Evolutionary conservation across 768 basidiomycete genomes (phyloP).

Genomic region (Baorangia bicolor): DNA sequence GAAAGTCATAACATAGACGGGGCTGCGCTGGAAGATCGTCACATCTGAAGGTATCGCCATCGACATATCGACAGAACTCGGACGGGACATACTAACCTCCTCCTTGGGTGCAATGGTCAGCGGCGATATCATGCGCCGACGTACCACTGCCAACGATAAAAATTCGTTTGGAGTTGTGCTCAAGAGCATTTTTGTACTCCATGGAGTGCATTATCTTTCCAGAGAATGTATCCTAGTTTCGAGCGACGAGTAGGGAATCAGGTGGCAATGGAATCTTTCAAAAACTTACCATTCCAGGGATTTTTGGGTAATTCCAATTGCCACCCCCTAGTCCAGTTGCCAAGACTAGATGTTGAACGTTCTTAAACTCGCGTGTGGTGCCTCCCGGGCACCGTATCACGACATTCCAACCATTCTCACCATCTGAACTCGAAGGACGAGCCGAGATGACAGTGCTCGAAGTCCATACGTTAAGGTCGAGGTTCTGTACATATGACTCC

Average conservation of each 20-base stretch:
- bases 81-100: not conserved
- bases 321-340: conserved; percentile 48
- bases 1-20: conserved; percentile 4
- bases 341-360: conserved; percentile 49
- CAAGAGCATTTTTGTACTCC: not conserved
- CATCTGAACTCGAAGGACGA: conserved; percentile 28
- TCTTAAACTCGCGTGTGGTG: conserved; percentile 32
- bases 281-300: conserved; percentile 39
- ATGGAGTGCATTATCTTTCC: conserved; percentile 6
- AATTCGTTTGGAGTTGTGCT: conserved; percentile 2
- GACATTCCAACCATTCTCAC: conserved; percentile 42
- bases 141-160: conserved; percentile 6
- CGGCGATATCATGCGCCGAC: conserved; percentile 6
- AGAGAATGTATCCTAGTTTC: not conserved
- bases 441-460: conserved; percentile 40
- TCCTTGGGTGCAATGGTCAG: not conserved
- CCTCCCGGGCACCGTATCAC: conserved; percentile 31
- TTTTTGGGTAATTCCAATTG: conserved; percentile 40
- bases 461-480: conserved; percentile 64
- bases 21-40: conserved; percentile 5
- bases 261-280: not conserved
- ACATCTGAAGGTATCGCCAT: not conserved
- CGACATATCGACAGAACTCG: not conserved
- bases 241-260: not conserved
- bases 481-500: conserved; percentile 52